phyloP scores from a whole-genome alignment of 345 rosid species.

The Rhodomyrtus tomentosa region DNA sequence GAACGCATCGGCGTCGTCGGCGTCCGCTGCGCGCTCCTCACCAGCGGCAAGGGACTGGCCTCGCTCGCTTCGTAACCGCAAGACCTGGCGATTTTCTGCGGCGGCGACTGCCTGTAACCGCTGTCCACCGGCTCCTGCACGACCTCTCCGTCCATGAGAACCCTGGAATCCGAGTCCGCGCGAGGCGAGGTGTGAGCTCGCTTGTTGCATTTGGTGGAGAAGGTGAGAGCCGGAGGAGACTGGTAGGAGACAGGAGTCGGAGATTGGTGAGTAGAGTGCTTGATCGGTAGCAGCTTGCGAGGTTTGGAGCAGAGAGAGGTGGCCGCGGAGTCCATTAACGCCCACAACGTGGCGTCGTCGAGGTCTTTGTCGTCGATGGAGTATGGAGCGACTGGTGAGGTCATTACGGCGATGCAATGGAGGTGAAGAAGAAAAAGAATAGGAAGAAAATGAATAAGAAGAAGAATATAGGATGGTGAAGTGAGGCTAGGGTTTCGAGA shows the following conservation, averaged over 20 bases:
- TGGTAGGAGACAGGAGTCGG: slow-evolving; percentile 35
- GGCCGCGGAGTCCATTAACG: slow-evolving; percentile 83
- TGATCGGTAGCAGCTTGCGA: slow-evolving; percentile 47
- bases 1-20: slow-evolving; percentile 10
- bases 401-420: background rate
- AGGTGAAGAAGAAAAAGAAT: background rate
- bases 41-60: slow-evolving; percentile 45
- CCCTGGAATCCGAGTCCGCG: slow-evolving; percentile 4
- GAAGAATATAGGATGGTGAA: background rate
- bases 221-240: slow-evolving; percentile 25
- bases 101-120: background rate
- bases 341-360: slow-evolving; percentile 95
- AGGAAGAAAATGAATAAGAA: background rate
- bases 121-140: slow-evolving; percentile 14
- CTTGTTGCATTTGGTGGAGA: slow-evolving; percentile 15
- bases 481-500: background rate
- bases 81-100: slow-evolving; percentile 42
- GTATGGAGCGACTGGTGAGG: background rate
- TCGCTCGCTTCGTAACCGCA: slow-evolving; percentile 36
- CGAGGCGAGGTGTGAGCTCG: slow-evolving; percentile 13
- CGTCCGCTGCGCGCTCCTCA: slow-evolving; percentile 21
- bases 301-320: slow-evolving; percentile 53
- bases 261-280: slow-evolving; percentile 40
- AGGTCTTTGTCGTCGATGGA: slow-evolving; percentile 58
- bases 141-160: slow-evolving; percentile 7